Evolutionary conservation across 2,329 filamentous ascomycete species (phyloP).

Genomic region (Davidsoniella virescens): DNA sequence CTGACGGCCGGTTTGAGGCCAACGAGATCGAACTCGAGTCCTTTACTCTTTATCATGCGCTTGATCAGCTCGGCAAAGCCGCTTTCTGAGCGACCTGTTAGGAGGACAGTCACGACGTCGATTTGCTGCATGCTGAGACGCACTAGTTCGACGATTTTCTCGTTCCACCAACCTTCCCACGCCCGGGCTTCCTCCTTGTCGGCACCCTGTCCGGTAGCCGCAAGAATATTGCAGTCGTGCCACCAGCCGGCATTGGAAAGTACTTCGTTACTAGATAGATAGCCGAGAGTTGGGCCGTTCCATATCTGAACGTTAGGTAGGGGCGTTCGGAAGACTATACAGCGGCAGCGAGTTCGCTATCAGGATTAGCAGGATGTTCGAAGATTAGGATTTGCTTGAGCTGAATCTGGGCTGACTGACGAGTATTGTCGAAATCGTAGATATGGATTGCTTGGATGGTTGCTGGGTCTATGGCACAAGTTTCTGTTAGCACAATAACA

Average conservation of each 20-base stretch:
- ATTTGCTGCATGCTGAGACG: constrained; percentile 67
- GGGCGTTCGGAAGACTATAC: constrained; percentile 71
- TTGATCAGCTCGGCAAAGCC: constrained; percentile 66
- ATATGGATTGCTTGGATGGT: constrained; percentile 70
- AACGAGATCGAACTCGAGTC: constrained; percentile 74
- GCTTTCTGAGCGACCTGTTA: constrained; percentile 71
- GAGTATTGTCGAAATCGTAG: constrained; percentile 96
- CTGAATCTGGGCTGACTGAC: constrained; percentile 30
- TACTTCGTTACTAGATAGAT: constrained; percentile 56
- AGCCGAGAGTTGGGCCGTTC: constrained; percentile 61
- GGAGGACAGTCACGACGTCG: constrained; percentile 66
- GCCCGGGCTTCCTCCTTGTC: constrained; percentile 67
- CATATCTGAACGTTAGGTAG: constrained; percentile 80
- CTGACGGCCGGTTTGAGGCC: constrained; percentile 73
- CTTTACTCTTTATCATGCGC: constrained; percentile 62
- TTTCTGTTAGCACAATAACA: background rate
- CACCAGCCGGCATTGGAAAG: constrained; percentile 88
- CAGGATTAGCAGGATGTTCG: no score
- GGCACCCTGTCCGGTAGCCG: constrained; percentile 67
- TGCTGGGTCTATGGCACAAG: constrained; percentile 32
- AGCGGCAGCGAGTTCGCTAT: background rate
- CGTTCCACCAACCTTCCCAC: constrained; percentile 96
- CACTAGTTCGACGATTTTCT: constrained; percentile 69
- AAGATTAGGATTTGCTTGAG: no score
- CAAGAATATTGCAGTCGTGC: constrained; percentile 79